Conservation (phyloP, 2,329 filamentous ascomycete genomes). For the Leptographium galeiforme region DNA sequence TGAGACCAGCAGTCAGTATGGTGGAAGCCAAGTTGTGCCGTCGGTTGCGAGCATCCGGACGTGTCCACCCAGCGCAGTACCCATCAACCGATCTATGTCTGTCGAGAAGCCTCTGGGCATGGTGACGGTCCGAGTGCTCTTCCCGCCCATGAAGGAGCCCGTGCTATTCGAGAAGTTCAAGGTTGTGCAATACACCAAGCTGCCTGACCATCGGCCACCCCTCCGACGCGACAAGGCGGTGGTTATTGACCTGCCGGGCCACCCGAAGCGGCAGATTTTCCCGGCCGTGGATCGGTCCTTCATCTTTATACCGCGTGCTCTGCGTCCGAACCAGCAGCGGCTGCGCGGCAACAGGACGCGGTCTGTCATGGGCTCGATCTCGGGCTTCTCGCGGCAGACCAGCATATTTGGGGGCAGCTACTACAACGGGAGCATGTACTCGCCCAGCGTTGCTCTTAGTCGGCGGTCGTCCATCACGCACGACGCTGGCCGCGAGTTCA, state of each 20-base stretch:
- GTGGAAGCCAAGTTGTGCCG: conserved; percentile 22
- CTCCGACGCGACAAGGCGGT: conserved; percentile 93
- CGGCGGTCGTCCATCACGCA: conserved; percentile 67
- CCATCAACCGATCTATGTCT: conserved; percentile 67
- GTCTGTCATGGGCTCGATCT: conserved; percentile 55
- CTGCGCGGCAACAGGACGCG: conserved; percentile 59
- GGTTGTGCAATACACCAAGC: conserved; percentile 81
- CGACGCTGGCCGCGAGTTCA: conserved; percentile 54
- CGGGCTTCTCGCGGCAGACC: conserved; percentile 62
- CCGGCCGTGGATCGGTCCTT: conserved; percentile 84
- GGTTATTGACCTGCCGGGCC: conserved; percentile 74
- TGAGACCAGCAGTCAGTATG: conserved; percentile 9
- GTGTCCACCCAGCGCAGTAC: conserved; percentile 43
- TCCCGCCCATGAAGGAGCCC: conserved; percentile 62
- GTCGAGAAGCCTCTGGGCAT: conserved; percentile 75
- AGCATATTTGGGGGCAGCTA: conserved; percentile 54
- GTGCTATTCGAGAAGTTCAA: conserved; percentile 62
- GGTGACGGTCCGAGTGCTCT: conserved; percentile 66
- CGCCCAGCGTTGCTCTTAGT: conserved; percentile 77
- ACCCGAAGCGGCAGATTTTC: conserved; percentile 76
- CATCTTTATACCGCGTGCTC: conserved; percentile 89
- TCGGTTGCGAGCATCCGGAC: conserved; percentile 37
- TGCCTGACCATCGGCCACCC: conserved; percentile 88
- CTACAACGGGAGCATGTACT: conserved; percentile 62
- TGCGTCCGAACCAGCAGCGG: conserved; percentile 83